phyloP scores from a whole-genome alignment of 768 basidiomycete genomes.

The Leucosporidium scottii region DNA sequence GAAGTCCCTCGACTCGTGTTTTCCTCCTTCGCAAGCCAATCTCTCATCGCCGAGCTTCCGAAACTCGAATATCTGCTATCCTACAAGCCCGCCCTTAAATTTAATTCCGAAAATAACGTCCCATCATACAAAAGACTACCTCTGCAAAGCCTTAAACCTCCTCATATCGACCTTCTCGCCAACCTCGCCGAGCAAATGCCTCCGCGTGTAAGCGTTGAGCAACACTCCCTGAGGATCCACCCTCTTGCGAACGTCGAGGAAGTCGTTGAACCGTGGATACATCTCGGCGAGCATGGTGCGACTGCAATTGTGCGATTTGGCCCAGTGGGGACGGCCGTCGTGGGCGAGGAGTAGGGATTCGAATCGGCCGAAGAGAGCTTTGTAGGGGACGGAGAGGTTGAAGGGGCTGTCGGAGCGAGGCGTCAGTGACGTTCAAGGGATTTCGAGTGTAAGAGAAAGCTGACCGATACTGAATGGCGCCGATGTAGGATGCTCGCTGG shows the following conservation, averaged over 20 bases:
- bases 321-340: slow-evolving; percentile 90
- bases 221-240: slow-evolving; percentile 62
- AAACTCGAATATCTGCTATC: too few species aligned
- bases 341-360: slow-evolving; percentile 62
- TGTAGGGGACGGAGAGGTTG: slow-evolving; percentile 71
- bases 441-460: slow-evolving; percentile 36
- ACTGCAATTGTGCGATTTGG: slow-evolving; percentile 72
- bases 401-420: slow-evolving; percentile 59
- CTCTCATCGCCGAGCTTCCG: too few species aligned
- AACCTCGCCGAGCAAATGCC: slow-evolving; percentile 57
- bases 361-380: slow-evolving; percentile 64
- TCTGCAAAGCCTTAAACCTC: slow-evolving; percentile 19
- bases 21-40: too few species aligned
- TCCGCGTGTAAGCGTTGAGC: slow-evolving; percentile 78
- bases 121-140: neutral
- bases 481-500: slow-evolving; percentile 80
- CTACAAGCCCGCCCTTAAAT: too few species aligned
- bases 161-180: slow-evolving; percentile 9
- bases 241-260: slow-evolving; percentile 56
- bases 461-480: slow-evolving; percentile 94
- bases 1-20: too few species aligned
- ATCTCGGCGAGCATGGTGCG: slow-evolving; percentile 57
- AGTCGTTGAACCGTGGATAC: slow-evolving; percentile 79
- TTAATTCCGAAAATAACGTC: neutral
- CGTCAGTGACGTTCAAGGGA: too few species aligned